Percentiles rank a stretch among this genome's conserved stretches.
These are phyloP conservation scores for Citropsis articulata DNA, from an alignment of 345 rosid species.

Conservation along the genomic window DNA sequence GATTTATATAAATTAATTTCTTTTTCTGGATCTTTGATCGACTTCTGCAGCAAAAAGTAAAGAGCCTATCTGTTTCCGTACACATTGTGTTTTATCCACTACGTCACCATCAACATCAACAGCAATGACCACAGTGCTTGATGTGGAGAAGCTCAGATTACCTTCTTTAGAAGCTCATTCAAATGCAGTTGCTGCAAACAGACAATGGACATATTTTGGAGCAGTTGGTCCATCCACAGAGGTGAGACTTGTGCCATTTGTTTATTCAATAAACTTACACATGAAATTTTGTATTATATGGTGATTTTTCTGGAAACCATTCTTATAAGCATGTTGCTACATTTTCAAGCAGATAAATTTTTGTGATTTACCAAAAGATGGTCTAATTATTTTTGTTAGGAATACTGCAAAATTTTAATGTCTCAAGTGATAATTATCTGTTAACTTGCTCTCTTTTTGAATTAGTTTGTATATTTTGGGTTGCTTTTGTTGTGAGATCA, in stretches of 20 bases:
- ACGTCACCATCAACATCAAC: slow-evolving; percentile 39
- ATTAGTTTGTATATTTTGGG: background rate
- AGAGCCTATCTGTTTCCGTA: slow-evolving; percentile 43
- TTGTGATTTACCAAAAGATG: background rate
- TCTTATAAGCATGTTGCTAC: background rate
- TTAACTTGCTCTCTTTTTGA: background rate
- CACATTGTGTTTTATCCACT: slow-evolving; percentile 72
- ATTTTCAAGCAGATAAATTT: background rate
- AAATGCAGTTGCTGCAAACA: slow-evolving; percentile 41
- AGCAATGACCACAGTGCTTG: slow-evolving; percentile 42
- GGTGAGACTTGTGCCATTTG: slow-evolving; percentile 34
- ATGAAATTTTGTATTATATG: slow-evolving; percentile 1
- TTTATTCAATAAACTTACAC: background rate
- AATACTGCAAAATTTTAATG: background rate
- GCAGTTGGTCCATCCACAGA: slow-evolving; percentile 52
- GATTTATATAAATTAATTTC: background rate
- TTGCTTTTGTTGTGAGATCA: background rate
- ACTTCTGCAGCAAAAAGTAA: slow-evolving; percentile 58
- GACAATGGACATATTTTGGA: slow-evolving; percentile 63
- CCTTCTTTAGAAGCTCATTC: slow-evolving; percentile 62
- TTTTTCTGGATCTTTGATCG: slow-evolving; percentile 16
- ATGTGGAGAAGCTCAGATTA: slow-evolving; percentile 74
- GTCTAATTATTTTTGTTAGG: background rate
- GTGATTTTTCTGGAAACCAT: background rate
- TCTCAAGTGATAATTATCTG: background rate